Evolutionary conservation across 106 monocot genomes (phyloP).

Genomic region (Allium sativum): DNA sequence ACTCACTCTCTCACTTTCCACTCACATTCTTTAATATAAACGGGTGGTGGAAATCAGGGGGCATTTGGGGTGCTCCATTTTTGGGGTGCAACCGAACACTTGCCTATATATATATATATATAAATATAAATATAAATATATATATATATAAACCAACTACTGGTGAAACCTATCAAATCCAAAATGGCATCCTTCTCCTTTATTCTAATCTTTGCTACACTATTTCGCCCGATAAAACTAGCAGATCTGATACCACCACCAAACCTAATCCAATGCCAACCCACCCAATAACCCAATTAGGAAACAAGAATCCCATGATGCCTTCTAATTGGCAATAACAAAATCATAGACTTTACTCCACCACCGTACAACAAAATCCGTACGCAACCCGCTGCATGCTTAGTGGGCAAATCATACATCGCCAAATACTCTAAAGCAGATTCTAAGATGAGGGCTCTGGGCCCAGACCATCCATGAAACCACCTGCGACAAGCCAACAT

Average conservation of each 20-base stretch:
- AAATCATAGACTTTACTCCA: neutral
- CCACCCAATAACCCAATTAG: neutral
- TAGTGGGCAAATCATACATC: neutral
- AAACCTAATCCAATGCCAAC: neutral
- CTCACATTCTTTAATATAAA: too few relatives aligned
- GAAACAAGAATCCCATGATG: neutral
- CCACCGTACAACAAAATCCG: neutral
- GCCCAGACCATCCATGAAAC: slow-evolving; percentile 14
- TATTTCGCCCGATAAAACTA: neutral
- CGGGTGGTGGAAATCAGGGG: too few relatives aligned
- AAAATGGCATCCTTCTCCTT: neutral
- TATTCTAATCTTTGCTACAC: neutral
- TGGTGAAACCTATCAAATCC: too few relatives aligned
- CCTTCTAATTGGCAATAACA: neutral
- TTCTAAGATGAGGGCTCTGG: neutral
- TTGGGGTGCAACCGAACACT: too few relatives aligned
- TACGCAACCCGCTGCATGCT: slow-evolving; percentile 17
- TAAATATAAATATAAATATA: too few relatives aligned
- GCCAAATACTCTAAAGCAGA: slow-evolving; percentile 3
- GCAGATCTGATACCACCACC: neutral
- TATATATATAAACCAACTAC: too few relatives aligned
- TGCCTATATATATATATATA: too few relatives aligned
- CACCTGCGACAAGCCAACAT: slow-evolving; percentile 24
- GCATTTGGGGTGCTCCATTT: too few relatives aligned
- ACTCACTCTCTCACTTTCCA: too few relatives aligned